These are phyloP conservation scores for Amniculicola lignicola DNA, from an alignment of 495 filamentous ascomycete genomes.

Conservation along the genomic window DNA sequence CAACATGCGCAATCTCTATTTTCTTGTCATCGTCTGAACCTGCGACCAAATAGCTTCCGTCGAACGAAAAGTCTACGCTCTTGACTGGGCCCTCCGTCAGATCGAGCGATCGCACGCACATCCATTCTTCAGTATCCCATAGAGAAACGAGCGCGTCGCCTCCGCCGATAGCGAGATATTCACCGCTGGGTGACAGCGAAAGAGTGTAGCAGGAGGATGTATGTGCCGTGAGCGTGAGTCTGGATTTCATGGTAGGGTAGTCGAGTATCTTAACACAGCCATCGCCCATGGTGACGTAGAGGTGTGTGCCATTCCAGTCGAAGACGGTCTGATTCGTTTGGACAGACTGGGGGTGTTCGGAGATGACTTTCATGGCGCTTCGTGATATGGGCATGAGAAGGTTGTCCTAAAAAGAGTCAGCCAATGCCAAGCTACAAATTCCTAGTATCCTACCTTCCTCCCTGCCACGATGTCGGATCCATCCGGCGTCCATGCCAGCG, in stretches of 20 bases:
- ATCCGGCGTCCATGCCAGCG: constrained; percentile 83
- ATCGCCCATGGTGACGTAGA: constrained; percentile 80
- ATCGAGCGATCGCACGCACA: constrained; percentile 75
- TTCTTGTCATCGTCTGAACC: constrained; percentile 72
- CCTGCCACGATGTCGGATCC: constrained; percentile 79
- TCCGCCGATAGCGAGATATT: constrained; percentile 82
- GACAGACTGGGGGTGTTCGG: constrained; percentile 64
- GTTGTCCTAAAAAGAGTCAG: constrained; percentile 55
- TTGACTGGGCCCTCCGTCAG: constrained; percentile 72
- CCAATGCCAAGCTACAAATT: background rate
- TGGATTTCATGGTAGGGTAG: constrained; percentile 55
- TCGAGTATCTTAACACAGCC: constrained; percentile 77
- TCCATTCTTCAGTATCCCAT: constrained; percentile 92
- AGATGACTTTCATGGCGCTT: constrained; percentile 45
- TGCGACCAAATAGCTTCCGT: constrained; percentile 81
- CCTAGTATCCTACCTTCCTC: constrained; percentile 61
- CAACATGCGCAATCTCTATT: constrained; percentile 67
- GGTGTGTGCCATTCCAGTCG: constrained; percentile 65
- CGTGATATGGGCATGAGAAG: constrained; percentile 59
- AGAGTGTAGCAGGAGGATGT: constrained; percentile 72
- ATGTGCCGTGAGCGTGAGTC: constrained; percentile 73
- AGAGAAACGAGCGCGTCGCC: constrained; percentile 83
- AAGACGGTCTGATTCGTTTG: constrained; percentile 84
- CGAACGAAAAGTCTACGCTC: constrained; percentile 86
- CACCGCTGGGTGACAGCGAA: constrained; percentile 69